Base-by-base conservation (phyloP, 352 stramenopile genomes). In the Nothophytophthora sp. region DNA sequence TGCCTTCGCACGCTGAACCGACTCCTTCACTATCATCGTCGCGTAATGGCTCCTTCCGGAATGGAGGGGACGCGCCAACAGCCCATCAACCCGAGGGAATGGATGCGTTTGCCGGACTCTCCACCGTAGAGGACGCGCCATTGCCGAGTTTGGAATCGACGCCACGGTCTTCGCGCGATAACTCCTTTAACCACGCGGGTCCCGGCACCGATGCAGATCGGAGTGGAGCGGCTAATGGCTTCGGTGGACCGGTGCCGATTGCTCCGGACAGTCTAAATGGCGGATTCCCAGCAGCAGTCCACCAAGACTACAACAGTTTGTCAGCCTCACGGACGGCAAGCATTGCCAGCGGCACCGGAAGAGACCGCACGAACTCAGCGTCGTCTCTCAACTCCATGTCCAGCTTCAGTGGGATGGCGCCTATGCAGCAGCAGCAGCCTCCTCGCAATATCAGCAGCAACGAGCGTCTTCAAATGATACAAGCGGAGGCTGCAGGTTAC, bases 31-130 rank as follows among this genome's bases (percentile, higher is more conserved):
- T 9, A 35, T 20, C 39, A 50, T 10, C 42, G 8, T 70, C 67
- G 1, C 56, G 62, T 24, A 65, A 55, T 37, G 51, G 55, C 15
- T 59, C 52, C 27, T 25, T 61, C 7, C 35, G 42, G 16, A 8
- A 33, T 24, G 12, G 19, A 19, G 25, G 48, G 4, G 40, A 13
- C 27, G n/a, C n/a, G n/a, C n/a, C n/a, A n/a, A n/a, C n/a, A n/a
- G n/a, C n/a, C n/a, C n/a, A n/a, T n/a, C n/a, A 73, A 22, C 43
- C 52, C 15, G 67, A 85, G 24, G 59, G 76, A 7, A 79, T 76
- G 60, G 81, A 81, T 23, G 74, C 81, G 12, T 92, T 90, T 52
- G 81, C 73, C 3, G 67, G 63, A 1, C 45, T 92, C 1, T 70
- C 71, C 13, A 50, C 63, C 6, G 40, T 39, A 12, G 53, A 60